phyloP scores from a whole-genome alignment of 805 yeast genomes.

The Lachancea lanzarotensis region DNA sequence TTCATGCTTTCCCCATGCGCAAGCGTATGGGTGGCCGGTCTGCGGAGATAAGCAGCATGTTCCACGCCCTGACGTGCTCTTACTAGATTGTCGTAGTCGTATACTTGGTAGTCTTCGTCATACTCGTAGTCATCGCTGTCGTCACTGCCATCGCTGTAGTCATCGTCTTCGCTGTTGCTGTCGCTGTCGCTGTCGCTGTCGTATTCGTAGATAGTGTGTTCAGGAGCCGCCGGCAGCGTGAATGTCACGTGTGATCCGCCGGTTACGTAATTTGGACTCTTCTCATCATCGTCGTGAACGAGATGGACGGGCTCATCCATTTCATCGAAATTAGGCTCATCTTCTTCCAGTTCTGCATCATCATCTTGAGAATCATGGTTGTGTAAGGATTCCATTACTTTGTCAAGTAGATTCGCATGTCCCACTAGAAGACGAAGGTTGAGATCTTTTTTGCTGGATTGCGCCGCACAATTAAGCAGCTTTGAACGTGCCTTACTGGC shows the following conservation, averaged over 20 bases:
- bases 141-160: constrained; percentile 1
- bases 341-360: constrained; percentile 8
- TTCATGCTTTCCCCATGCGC: neutral
- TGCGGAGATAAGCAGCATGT: neutral
- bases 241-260: constrained; percentile 4
- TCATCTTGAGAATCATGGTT: constrained; percentile 4
- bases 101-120: neutral
- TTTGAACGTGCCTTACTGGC: constrained; percentile 23
- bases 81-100: neutral
- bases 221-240: constrained; percentile 2
- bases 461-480: constrained; percentile 17
- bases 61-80: neutral
- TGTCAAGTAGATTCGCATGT: constrained; percentile 31
- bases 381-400: constrained; percentile 20
- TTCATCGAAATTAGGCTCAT: constrained; percentile 3
- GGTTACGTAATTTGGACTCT: neutral
- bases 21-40: constrained; percentile 3
- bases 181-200: constrained; percentile 5
- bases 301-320: neutral
- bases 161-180: constrained; percentile 1
- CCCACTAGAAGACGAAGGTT: constrained; percentile 29
- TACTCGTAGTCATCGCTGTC: neutral
- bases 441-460: constrained; percentile 17
- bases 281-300: neutral
- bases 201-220: constrained; percentile 13